Base-by-base conservation (phyloP, 2,329 filamentous ascomycete genomes). In the Pseudogymnoascus sp. region DNA sequence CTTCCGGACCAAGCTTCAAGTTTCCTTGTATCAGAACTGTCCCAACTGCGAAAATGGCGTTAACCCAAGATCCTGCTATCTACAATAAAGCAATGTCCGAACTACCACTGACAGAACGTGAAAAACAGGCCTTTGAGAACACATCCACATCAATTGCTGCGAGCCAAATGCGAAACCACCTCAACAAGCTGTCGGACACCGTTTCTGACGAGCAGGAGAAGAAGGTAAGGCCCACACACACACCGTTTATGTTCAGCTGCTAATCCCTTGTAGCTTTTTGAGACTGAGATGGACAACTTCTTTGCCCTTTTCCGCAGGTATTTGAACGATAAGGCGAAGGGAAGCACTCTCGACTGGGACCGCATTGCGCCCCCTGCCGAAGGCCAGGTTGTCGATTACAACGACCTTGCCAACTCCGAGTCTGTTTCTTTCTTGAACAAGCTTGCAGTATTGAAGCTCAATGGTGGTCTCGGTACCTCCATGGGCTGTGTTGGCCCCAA, bases 231-330 rank as follows among this genome's bases (percentile, higher is more conserved):
- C 62, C 23, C 11, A 18, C 25, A 36, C 16, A 60, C 18, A 16
- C 6, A 6, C 3, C 5, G 14, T 40, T 38, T 18, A 60, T 25
- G 34, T 40, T 60, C 8, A 7, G n/a, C 38, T 18, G 60, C 65
- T 68, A 66, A 69, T 63, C 63, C 16, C n/a, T 53, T 63, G 59
- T 70, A 91, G 90, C 87, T 96, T 69, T 97, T 97, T 78, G 93
- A 97, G 82, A 96, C 93, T 4, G 93, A 99, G 81, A 97, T 97
- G 93, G 95, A 99, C 86, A 99, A 99, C 87, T 99, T 99, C 84
- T 99, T 99, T 76, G 89, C 92, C 66, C 89, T 99, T 67, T 99
- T 99, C 89, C 90, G 95, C 75, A 88, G 95, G 79, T 99, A 97
- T 80, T 83, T 99, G 68, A 97, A 97, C 76, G 95, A 97, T 82